Percentiles rank a stretch among this genome's conserved stretches.
Conservation (phyloP, 768 basidiomycete species). For the Nidularia pulvinata region DNA sequence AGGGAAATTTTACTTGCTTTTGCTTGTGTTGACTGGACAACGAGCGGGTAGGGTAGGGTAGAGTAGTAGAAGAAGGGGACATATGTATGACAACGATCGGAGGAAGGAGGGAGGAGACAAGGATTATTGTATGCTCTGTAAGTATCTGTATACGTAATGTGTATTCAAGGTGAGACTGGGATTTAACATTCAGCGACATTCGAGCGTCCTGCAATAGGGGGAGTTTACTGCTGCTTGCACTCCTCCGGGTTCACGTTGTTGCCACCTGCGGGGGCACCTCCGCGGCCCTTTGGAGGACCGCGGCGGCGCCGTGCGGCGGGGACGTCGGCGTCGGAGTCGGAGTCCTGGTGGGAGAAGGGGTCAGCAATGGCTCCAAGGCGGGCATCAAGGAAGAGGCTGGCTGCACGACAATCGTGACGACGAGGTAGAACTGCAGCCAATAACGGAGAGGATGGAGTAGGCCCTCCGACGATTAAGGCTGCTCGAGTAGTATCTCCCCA, state of each 20-base stretch:
- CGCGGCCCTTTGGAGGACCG: slow-evolving; percentile 57
- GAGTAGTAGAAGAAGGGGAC: no score
- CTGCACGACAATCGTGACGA: background rate
- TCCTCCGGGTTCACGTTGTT: slow-evolving; percentile 74
- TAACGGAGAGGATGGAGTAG: background rate
- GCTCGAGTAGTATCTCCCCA: no score
- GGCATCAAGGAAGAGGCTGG: background rate
- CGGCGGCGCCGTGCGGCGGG: slow-evolving; percentile 51
- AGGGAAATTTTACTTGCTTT: no score
- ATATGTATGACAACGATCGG: no score
- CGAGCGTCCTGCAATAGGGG: no score
- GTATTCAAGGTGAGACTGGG: no score
- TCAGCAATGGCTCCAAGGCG: slow-evolving; percentile 5
- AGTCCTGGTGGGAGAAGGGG: slow-evolving; percentile 41
- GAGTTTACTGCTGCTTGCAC: slow-evolving; percentile 90
- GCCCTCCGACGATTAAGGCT: background rate
- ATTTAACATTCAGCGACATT: no score
- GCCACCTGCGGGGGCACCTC: slow-evolving; percentile 34
- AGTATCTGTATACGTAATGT: no score
- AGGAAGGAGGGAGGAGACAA: no score
- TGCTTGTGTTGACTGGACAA: no score
- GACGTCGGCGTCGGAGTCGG: slow-evolving; percentile 69
- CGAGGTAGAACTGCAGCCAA: slow-evolving; percentile 5
- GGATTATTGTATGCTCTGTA: no score
- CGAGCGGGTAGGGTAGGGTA: no score